Evolutionary conservation across 2,329 filamentous ascomycete genomes (phyloP).

Genomic region (Fusarium foetens): DNA sequence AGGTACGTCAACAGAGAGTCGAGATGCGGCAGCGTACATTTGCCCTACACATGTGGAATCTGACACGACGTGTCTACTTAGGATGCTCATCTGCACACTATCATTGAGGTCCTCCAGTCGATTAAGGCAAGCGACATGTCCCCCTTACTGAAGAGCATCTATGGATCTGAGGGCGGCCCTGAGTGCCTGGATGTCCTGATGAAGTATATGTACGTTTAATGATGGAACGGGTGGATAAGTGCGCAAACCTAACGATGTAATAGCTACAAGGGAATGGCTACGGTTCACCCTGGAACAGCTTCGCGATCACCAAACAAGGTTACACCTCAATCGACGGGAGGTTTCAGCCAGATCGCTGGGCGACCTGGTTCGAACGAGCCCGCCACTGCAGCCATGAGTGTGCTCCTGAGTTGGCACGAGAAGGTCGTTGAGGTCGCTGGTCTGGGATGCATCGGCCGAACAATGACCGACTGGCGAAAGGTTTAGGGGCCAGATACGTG

Average conservation of each 20-base stretch:
- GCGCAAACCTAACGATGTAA: slow-evolving; percentile 17
- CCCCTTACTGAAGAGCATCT: slow-evolving; percentile 84
- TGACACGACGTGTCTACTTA: slow-evolving; percentile 50
- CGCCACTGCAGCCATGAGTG: slow-evolving; percentile 91
- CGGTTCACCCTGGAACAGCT: slow-evolving; percentile 53
- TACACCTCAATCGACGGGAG: slow-evolving; percentile 79
- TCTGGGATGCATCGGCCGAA: slow-evolving; percentile 88
- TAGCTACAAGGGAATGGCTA: slow-evolving; percentile 91
- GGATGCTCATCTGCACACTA: slow-evolving; percentile 87
- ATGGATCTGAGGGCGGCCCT: slow-evolving; percentile 79
- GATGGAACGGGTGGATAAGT: background rate
- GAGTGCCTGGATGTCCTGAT: slow-evolving; percentile 93
- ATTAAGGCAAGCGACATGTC: slow-evolving; percentile 98
- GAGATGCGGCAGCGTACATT: background rate
- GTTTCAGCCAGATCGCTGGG: slow-evolving; percentile 82
- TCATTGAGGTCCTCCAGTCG: slow-evolving; percentile 92
- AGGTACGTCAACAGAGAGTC: slow-evolving; percentile 54
- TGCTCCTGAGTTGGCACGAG: slow-evolving; percentile 97
- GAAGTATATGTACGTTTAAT: slow-evolving; percentile 86
- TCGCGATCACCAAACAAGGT: slow-evolving; percentile 58
- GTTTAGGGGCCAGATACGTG: slow-evolving; percentile 51
- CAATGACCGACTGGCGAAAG: slow-evolving; percentile 95
- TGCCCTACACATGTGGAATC: background rate
- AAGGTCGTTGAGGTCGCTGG: slow-evolving; percentile 96
- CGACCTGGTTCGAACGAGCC: slow-evolving; percentile 70